Base-by-base conservation (phyloP, 2,329 filamentous ascomycete genomes). In the Fusarium ramigenum region DNA sequence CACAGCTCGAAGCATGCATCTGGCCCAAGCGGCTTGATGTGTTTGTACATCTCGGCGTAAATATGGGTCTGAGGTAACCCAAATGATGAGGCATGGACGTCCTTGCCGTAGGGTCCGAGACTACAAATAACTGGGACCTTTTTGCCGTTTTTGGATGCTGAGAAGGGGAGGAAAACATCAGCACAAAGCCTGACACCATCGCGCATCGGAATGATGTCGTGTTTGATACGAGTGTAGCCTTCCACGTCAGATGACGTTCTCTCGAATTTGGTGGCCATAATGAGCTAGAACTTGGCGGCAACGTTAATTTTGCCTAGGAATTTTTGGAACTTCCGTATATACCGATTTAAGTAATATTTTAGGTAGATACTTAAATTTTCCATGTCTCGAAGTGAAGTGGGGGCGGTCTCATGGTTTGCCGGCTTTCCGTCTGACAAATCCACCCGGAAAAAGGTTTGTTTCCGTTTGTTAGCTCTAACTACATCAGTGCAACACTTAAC, bases 71-170 rank as follows among this genome's bases (percentile, higher is more conserved):
- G 9, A 5, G 42, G 42, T 18, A 44, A 12, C 0, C 42, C 42
- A 4, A 44, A 44, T 2, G 42, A 23, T 1, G 42, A 44, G 10
- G n/a, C 16, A 12, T 25, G n/a, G 10, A 25, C 7, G 7, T 44
- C n/a, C 2, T 44, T 25, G 6, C 42, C n/a, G 1, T 44, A 44
- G 0, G 42, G 42, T 0, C 42, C 42, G 0, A 44, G 15, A 5
- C n/a, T 44, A 1, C 42, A 44, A 44, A 44, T 23, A 1, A 25
- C 42, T 5, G 42, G 42, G 16, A 44, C 42, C 1, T 25, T 44
- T 18, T 25, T 1, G 0, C 42, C n/a, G 16, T 25, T 2, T 7
- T 25, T 44, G 2, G 42, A 18, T 0, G 42, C n/a, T 0, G 42
- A 25, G 23, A 44, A 44, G 16, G 42, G 42, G 25, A 44, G 42